Percentiles rank a stretch among this genome's conserved stretches.
Evolutionary conservation across 2,329 filamentous ascomycete species (phyloP).

Genomic region (Trichoderma sp.): DNA sequence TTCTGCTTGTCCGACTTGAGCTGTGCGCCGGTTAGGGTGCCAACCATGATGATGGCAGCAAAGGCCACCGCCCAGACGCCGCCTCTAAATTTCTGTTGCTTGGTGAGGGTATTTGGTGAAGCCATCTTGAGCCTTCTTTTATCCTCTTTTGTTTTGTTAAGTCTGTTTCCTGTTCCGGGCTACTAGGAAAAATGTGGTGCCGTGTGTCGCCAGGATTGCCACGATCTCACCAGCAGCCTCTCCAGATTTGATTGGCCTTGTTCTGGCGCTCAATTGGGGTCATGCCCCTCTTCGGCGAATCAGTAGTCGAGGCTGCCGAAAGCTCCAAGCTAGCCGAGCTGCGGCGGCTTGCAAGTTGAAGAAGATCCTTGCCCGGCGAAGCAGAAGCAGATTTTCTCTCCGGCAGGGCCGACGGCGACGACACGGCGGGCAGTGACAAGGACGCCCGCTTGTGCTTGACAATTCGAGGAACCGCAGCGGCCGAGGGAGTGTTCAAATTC

Average conservation of each 20-base stretch:
- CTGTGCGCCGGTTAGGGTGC: slow-evolving; percentile 51
- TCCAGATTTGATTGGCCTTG: slow-evolving; percentile 31
- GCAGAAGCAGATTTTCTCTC: background rate
- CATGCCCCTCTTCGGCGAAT: slow-evolving; percentile 22
- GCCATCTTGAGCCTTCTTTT: background rate
- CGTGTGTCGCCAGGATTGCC: background rate
- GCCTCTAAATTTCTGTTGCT: slow-evolving; percentile 37
- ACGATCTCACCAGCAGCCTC: slow-evolving; percentile 30
- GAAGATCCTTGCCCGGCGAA: background rate
- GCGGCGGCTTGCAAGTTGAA: background rate
- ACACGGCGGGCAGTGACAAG: background rate
- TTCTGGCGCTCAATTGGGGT: slow-evolving; percentile 28
- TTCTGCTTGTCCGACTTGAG: slow-evolving; percentile 52
- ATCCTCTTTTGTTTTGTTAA: background rate
- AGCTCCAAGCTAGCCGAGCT: background rate
- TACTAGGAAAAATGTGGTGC: background rate
- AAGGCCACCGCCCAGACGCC: slow-evolving; percentile 47
- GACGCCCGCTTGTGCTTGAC: background rate
- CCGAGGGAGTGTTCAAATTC: background rate
- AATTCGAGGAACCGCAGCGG: background rate
- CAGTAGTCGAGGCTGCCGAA: background rate
- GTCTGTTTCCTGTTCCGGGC: background rate
- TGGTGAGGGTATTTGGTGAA: slow-evolving; percentile 29
- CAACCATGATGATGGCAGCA: slow-evolving; percentile 49
- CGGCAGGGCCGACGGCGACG: background rate